Conservation (phyloP, 495 filamentous ascomycete species). For the Podospora appendiculata region DNA sequence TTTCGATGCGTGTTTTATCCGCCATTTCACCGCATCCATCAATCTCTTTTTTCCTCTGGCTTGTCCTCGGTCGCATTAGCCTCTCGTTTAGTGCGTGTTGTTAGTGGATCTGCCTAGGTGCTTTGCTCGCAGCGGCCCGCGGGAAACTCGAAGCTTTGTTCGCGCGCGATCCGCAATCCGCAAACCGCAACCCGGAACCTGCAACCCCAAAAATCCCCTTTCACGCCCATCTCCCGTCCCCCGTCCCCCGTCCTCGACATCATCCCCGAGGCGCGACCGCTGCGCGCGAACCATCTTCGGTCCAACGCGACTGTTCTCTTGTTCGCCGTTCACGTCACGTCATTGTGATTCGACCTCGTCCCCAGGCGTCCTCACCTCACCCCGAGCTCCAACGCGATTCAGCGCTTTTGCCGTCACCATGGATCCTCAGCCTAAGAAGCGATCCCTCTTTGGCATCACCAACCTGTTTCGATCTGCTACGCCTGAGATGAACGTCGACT, state of each 20-base stretch:
- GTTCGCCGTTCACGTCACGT: background rate
- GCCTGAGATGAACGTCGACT: constrained; percentile 1
- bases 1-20: constrained; percentile 12
- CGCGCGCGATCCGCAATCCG: background rate
- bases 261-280: constrained; percentile 1
- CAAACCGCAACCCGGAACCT: too few relatives aligned
- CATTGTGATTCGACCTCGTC: background rate
- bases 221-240: constrained; percentile 5
- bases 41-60: background rate
- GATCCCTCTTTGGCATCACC: constrained; percentile 21
- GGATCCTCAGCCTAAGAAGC: constrained; percentile 23
- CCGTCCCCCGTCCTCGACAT: background rate
- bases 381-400: background rate
- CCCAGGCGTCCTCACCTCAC: background rate
- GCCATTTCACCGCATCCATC: constrained; percentile 7
- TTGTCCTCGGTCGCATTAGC: background rate
- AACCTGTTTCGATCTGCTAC: constrained; percentile 16
- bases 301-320: background rate
- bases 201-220: constrained; percentile 4
- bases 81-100: background rate
- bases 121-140: too few relatives aligned
- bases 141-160: too few relatives aligned
- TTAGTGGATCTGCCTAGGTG: background rate
- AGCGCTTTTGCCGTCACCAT: constrained; percentile 9
- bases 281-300: constrained; percentile 4